These are phyloP conservation scores for Chloropicon primus DNA, from an alignment of 139 green algal genomes.

Conservation along the genomic window DNA sequence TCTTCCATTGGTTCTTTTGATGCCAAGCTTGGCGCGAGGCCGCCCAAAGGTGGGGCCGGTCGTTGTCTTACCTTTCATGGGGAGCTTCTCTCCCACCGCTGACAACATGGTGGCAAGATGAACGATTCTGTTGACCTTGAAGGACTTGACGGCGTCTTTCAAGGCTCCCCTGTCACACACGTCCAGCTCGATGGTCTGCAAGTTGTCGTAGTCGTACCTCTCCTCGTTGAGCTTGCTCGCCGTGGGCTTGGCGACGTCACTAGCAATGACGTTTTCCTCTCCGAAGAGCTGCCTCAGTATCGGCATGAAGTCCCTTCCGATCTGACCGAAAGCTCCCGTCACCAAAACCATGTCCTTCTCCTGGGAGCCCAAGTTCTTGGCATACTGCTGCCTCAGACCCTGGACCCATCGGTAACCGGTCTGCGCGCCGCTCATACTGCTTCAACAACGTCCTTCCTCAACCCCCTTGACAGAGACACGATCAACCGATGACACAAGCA, in stretches of 20 bases:
- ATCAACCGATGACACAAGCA: too few species aligned
- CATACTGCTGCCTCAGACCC: background rate
- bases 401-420: background rate
- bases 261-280: constrained; percentile 16
- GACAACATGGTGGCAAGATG: constrained; percentile 37
- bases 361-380: background rate
- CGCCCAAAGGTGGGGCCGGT: too few species aligned
- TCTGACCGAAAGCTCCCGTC: background rate
- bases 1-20: too few species aligned
- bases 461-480: too few species aligned
- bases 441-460: too few species aligned
- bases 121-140: constrained; percentile 26
- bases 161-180: constrained; percentile 13
- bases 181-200: constrained; percentile 35
- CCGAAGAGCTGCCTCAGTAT: constrained; percentile 9
- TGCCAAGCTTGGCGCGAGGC: too few species aligned
- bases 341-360: background rate
- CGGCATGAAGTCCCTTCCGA: background rate
- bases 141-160: background rate
- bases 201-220: constrained; percentile 36
- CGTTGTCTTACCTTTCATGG: background rate
- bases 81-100: constrained; percentile 1
- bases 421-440: background rate
- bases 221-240: constrained; percentile 4
- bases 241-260: constrained; percentile 8